Evolutionary conservation across 2,329 filamentous ascomycete species (phyloP).

Genomic region (Ambrosiella beaveri): DNA sequence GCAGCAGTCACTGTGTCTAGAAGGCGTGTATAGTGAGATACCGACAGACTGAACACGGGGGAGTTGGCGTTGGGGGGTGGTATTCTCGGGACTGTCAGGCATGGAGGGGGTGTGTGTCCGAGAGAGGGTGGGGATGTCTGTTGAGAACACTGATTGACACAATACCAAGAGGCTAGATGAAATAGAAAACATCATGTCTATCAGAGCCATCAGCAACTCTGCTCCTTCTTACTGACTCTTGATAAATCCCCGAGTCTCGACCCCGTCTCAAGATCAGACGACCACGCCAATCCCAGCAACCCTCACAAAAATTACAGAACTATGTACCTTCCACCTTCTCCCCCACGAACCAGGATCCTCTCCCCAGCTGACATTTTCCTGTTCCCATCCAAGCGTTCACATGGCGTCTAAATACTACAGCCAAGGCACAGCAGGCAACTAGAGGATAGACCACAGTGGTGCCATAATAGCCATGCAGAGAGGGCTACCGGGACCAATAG

Average conservation of each 20-base stretch:
- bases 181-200: too few relatives aligned
- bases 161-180: too few relatives aligned
- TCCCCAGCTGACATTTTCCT: background rate
- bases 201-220: background rate
- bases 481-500: background rate
- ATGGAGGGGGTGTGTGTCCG: background rate
- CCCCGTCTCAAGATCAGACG: conserved; percentile 1
- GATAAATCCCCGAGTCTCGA: background rate
- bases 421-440: too few relatives aligned
- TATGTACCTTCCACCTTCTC: background rate
- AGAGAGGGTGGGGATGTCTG: background rate
- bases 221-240: background rate
- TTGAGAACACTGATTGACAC: background rate
- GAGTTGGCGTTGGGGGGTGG: background rate
- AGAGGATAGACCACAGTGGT: background rate
- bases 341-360: background rate
- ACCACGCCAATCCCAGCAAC: background rate
- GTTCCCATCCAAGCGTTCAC: background rate
- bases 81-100: background rate
- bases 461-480: background rate
- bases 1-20: background rate
- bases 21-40: background rate
- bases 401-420: too few relatives aligned
- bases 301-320: background rate
- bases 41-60: too few relatives aligned